Percentiles rank a stretch among this genome's conserved stretches.
Conservation (phyloP, 257 asterid genomes). For the Knoxia roxburghii region DNA sequence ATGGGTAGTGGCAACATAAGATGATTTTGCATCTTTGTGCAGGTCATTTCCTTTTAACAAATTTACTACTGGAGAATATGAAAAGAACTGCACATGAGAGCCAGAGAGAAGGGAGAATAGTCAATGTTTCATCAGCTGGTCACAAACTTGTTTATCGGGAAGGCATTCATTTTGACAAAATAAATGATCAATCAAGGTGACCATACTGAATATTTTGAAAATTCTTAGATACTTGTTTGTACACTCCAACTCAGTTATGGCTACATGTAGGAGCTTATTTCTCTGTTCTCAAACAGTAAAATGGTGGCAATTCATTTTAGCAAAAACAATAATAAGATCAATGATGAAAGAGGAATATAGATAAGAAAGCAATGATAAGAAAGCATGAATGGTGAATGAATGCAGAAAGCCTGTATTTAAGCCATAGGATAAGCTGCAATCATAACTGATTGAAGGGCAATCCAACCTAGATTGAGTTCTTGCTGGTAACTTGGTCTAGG, state of each 20-base stretch:
- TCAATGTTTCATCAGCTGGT: slow-evolving; percentile 33
- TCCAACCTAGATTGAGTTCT: too few relatives aligned
- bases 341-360: background rate
- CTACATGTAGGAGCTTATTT: too few relatives aligned
- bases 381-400: background rate
- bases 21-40: slow-evolving; percentile 10
- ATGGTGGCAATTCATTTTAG: background rate
- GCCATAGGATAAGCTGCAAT: too few relatives aligned
- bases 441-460: background rate
- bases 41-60: slow-evolving; percentile 50
- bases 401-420: background rate
- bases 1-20: background rate
- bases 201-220: background rate
- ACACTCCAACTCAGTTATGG: background rate
- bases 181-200: slow-evolving; percentile 35
- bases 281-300: background rate
- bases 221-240: background rate
- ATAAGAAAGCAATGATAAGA: background rate
- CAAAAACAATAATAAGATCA: too few relatives aligned
- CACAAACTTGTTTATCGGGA: slow-evolving; percentile 24
- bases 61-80: slow-evolving; percentile 34
- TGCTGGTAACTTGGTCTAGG: background rate
- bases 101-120: slow-evolving; percentile 40
- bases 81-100: slow-evolving; percentile 29
- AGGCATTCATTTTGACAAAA: slow-evolving; percentile 37